Evolutionary conservation across 768 basidiomycete species (phyloP), one percentile per base, ranked within the genome.

Genomic region (Auricularia sp.): DNA sequence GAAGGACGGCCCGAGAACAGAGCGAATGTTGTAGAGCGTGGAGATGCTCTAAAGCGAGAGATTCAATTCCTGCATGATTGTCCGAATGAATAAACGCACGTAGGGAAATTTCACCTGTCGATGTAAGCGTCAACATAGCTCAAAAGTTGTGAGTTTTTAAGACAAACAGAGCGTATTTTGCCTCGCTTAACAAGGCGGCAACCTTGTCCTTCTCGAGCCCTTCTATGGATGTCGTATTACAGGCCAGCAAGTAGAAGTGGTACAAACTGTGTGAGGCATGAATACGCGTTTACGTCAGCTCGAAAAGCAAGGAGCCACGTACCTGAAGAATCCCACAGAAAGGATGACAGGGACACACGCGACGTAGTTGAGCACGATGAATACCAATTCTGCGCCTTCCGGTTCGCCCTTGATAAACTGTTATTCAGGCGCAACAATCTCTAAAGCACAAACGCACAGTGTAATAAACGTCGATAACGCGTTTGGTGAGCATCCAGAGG

Each of bases 181-280:
- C 95, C 96, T 65, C 88, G 79, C 21, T 89, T 84, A 62, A 92
- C 85, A 69, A 99, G 81, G 0, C 85, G 89, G 94, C 89, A 1
- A 86, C 93, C 75, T 90, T 95, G 71, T 98, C 94, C 76, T 98
- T 98, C 75, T 99, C 97, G 92, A 92, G 96, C 0, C 90, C 86
- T 77, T 99, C 97, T 62, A 99, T 98, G 0, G 97, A 98, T 0
- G 96, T 99, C 2, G 88, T 85, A 74, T 99, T 99, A 10, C 81
- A 82, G 5, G 82, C 69, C 34, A 98, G 74, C 62, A 83, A 80
- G 71, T 87, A 89, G 67, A 95, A 85, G 69, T 98, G 97, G 71
- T 94, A 98, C 24, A 98, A 65, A 63, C 93, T 94, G 69, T 16
- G 58, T 47, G 62, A 14, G n/a, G n/a, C 37, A 39, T 75, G 39